phyloP scores from a whole-genome alignment of 345 rosid species.

The Salix brachista region DNA sequence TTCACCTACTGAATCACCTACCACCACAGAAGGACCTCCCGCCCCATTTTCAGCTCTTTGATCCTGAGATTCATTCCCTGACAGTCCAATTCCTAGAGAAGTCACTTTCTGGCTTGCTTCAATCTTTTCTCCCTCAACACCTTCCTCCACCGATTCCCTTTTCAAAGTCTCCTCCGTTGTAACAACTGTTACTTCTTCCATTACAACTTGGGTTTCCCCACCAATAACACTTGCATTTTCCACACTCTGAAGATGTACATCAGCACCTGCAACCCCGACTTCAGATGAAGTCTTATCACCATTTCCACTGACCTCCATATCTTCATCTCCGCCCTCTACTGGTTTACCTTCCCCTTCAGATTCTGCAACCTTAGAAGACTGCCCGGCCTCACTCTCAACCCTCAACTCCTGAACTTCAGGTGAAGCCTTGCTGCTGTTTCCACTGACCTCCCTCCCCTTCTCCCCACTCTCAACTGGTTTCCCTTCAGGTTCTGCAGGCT shows the following conservation, averaged over 20 bases:
- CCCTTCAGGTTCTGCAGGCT: slow-evolving; percentile 4
- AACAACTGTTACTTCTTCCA: slow-evolving; percentile 7
- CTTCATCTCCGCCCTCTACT: not conserved
- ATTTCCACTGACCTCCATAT: not conserved
- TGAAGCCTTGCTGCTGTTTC: not conserved
- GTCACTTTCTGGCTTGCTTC: not conserved
- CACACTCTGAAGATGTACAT: not conserved
- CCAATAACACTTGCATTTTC: not conserved
- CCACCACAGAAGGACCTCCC: slow-evolving; percentile 1
- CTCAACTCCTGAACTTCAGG: not conserved
- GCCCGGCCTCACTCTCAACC: not conserved
- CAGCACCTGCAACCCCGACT: not conserved
- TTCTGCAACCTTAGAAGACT: not conserved
- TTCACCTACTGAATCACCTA: slow-evolving; percentile 1
- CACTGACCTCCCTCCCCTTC: slow-evolving; percentile 1
- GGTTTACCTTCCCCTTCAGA: not conserved
- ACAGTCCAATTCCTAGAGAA: slow-evolving; percentile 2
- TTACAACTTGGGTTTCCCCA: slow-evolving; percentile 11
- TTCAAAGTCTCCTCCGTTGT: slow-evolving; percentile 1
- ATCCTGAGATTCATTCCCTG: slow-evolving; percentile 11
- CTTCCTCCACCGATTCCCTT: slow-evolving; percentile 6
- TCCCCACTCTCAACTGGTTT: slow-evolving; percentile 5
- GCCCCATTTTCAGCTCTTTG: slow-evolving; percentile 17
- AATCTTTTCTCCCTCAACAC: not conserved
- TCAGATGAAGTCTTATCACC: not conserved